Percentiles rank a stretch among this genome's conserved stretches.
Evolutionary conservation across 2,329 filamentous ascomycete species (phyloP).

Genomic region (Epicoccum nigrum): DNA sequence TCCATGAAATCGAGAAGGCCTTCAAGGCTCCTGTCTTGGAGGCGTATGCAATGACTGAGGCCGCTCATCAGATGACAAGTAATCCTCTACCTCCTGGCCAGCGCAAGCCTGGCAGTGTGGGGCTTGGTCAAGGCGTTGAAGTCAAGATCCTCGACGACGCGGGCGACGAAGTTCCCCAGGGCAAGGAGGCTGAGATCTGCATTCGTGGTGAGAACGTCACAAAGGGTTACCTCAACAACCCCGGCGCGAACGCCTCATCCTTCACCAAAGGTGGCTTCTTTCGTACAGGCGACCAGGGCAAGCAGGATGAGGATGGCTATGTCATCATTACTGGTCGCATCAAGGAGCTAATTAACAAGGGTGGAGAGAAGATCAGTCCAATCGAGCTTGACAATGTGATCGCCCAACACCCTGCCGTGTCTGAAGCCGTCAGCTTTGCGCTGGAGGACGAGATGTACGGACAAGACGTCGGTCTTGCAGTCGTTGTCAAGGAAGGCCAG

Average conservation of each 20-base stretch:
- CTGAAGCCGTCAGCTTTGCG: conserved; percentile 83
- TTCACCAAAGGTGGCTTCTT: conserved; percentile 82
- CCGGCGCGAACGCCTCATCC: conserved; percentile 72
- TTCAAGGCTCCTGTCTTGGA: conserved; percentile 83
- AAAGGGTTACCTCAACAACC: conserved; percentile 83
- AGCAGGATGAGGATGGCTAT: conserved; percentile 79
- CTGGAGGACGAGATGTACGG: conserved; percentile 83
- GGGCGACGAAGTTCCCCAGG: conserved; percentile 71
- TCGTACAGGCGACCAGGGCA: conserved; percentile 86
- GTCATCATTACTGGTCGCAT: conserved; percentile 88
- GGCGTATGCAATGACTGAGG: conserved; percentile 93
- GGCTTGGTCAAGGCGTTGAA: conserved; percentile 82
- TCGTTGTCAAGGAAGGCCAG: conserved; percentile 73
- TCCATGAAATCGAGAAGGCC: conserved; percentile 76
- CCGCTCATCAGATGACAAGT: conserved; percentile 83
- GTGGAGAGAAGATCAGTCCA: conserved; percentile 86
- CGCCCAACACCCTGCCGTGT: conserved; percentile 72
- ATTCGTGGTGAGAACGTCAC: conserved; percentile 84
- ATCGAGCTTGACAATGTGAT: conserved; percentile 87
- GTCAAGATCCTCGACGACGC: conserved; percentile 75
- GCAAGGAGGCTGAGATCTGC: conserved; percentile 79
- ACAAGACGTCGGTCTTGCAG: conserved; percentile 78
- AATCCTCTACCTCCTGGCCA: conserved; percentile 67
- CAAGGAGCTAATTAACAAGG: conserved; percentile 92
- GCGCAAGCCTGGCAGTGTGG: conserved; percentile 81